These are phyloP conservation scores for Nitzschia sp. DNA, from an alignment of 108 stramenopile genomes.

Conservation along the genomic window DNA sequence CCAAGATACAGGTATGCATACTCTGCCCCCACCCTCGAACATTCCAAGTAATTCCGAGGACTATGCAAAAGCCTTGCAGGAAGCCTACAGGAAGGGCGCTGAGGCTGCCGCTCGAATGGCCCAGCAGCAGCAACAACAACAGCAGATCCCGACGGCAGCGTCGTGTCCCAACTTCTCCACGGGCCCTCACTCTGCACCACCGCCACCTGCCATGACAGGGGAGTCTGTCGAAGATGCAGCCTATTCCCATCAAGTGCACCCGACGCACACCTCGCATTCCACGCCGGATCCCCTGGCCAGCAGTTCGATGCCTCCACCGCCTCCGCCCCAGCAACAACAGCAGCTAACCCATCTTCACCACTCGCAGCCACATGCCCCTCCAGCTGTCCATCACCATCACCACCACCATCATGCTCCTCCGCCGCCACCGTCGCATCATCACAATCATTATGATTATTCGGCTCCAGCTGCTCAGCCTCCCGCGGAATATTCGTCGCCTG, in stretches of 20 bases:
- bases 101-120: conserved; percentile 55
- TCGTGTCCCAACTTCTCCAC: conserved; percentile 58
- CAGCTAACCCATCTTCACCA: conserved; percentile 7
- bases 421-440: background rate
- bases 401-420: background rate
- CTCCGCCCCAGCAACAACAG: conserved; percentile 11
- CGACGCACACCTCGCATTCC: conserved; percentile 17
- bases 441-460: conserved; percentile 1
- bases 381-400: background rate
- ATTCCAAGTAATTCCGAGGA: conserved; percentile 68
- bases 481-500: background rate
- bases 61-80: conserved; percentile 80
- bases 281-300: background rate
- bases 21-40: conserved; percentile 18
- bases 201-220: conserved; percentile 3
- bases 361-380: conserved; percentile 5
- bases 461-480: background rate
- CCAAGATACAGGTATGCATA: background rate
- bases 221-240: conserved; percentile 13
- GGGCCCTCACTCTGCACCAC: conserved; percentile 11
- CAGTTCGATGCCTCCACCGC: conserved; percentile 6
- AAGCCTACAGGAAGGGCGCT: conserved; percentile 78
- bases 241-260: conserved; percentile 30
- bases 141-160: conserved; percentile 32
- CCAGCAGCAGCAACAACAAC: conserved; percentile 34